phyloP scores from a whole-genome alignment of 352 stramenopile genomes.

The Phytopythium sindhum region DNA sequence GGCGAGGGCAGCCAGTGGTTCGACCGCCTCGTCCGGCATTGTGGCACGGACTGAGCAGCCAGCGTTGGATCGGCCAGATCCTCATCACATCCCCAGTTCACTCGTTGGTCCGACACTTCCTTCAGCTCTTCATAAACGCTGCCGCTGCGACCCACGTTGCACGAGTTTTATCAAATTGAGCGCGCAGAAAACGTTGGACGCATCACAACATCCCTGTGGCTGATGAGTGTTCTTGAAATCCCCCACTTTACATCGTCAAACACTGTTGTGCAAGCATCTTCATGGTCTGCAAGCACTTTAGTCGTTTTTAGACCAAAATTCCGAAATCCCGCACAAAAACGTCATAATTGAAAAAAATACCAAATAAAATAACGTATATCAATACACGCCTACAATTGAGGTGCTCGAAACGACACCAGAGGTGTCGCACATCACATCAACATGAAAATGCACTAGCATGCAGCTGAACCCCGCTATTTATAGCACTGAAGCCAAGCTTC shows the following conservation, averaged over 20 bases:
- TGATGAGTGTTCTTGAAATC: not conserved
- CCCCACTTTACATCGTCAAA: no score
- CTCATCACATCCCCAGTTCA: constrained; percentile 6
- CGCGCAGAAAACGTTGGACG: not conserved
- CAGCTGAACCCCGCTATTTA: no score
- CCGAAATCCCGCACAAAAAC: not conserved
- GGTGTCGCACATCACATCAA: no score
- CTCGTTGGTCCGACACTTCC: constrained; percentile 3
- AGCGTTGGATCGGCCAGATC: not conserved
- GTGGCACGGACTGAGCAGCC: not conserved
- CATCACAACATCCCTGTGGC: no score
- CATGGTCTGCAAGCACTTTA: no score
- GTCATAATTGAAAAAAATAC: no score
- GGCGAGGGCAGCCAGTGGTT: not conserved
- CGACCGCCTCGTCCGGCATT: not conserved
- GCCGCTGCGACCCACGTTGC: not conserved
- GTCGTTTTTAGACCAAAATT: no score
- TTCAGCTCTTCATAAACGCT: constrained; percentile 5
- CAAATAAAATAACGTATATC: no score
- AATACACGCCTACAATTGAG: no score
- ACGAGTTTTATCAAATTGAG: not conserved
- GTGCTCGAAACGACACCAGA: no score
- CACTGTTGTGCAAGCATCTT: not conserved
- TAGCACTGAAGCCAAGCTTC: no score
- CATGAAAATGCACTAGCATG: no score